phyloP scores from a whole-genome alignment of 352 stramenopile species.

The Phytophthora pisi region DNA sequence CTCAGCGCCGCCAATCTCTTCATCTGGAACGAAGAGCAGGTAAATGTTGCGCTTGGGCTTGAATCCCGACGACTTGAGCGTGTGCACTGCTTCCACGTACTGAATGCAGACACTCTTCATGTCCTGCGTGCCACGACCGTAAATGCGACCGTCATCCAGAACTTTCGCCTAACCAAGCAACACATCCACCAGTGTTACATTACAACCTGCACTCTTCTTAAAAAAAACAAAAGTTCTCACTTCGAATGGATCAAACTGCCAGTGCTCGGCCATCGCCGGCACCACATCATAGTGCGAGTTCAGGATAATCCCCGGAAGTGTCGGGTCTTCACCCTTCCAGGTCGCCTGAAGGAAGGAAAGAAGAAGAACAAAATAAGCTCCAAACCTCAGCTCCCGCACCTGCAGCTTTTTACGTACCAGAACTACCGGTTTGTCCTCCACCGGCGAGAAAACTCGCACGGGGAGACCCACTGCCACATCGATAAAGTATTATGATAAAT shows the following conservation, averaged over 20 bases:
- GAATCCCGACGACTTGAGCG: slow-evolving; percentile 70
- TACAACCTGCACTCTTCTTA: neutral
- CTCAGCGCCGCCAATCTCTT: slow-evolving; percentile 92
- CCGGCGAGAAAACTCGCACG: slow-evolving; percentile 58
- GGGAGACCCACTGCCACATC: slow-evolving; percentile 41
- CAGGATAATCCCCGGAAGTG: slow-evolving; percentile 91
- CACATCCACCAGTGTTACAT: neutral
- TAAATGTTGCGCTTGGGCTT: slow-evolving; percentile 88
- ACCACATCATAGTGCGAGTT: slow-evolving; percentile 98
- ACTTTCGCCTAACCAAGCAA: slow-evolving; percentile 62
- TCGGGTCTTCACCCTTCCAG: slow-evolving; percentile 88
- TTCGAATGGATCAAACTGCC: slow-evolving; percentile 93
- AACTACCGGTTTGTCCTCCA: slow-evolving; percentile 89
- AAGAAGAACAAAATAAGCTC: neutral
- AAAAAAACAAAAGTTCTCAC: slow-evolving; percentile 35
- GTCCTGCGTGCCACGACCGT: slow-evolving; percentile 94
- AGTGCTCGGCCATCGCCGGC: slow-evolving; percentile 86
- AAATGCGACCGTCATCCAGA: slow-evolving; percentile 91
- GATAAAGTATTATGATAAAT: too few species aligned
- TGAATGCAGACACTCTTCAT: slow-evolving; percentile 98
- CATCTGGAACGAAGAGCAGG: slow-evolving; percentile 94
- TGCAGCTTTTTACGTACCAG: slow-evolving; percentile 50
- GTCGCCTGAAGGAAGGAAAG: slow-evolving; percentile 42
- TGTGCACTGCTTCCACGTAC: slow-evolving; percentile 92
- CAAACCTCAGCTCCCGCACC: neutral